Conservation (phyloP, 768 basidiomycete genomes). For the Chalciporus sphaerocephalus region DNA sequence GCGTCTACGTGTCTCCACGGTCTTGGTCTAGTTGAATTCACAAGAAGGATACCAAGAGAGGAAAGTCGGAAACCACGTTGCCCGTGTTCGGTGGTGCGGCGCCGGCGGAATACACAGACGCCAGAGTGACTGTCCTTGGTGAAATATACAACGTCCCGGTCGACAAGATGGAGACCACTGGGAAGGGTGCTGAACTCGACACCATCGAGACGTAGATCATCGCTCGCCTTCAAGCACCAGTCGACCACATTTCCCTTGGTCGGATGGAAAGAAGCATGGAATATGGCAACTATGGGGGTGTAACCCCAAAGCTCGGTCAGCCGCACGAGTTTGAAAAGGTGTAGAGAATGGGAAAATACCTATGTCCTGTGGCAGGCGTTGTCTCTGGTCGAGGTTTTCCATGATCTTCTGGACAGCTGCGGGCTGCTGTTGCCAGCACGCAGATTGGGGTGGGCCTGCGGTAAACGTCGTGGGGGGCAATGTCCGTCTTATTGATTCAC, state of each 20-base stretch:
- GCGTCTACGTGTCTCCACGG: conserved; percentile 70
- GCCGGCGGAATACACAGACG: conserved; percentile 69
- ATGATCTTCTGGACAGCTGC: conserved; percentile 20
- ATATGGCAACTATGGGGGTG: conserved; percentile 60
- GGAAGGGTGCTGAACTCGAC: conserved; percentile 81
- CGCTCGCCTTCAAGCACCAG: conserved; percentile 69
- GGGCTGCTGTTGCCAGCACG: conserved; percentile 21
- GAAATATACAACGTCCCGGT: conserved; percentile 80
- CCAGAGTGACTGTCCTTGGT: conserved; percentile 65
- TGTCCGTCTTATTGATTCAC: conserved; percentile 8
- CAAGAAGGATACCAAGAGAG: conserved; percentile 71
- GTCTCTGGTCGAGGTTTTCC: conserved; percentile 29
- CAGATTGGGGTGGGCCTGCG: conserved; percentile 14
- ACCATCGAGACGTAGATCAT: conserved; percentile 62
- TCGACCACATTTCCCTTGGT: conserved; percentile 77
- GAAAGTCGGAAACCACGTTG: conserved; percentile 79
- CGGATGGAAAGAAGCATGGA: conserved; percentile 81
- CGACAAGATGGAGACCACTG: conserved; percentile 76
- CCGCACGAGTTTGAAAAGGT: not conserved
- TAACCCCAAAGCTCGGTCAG: not conserved
- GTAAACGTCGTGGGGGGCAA: conserved; percentile 22
- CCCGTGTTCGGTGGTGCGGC: conserved; percentile 62
- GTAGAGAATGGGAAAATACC: conserved; percentile 32
- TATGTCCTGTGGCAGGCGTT: conserved; percentile 49
- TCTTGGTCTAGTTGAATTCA: conserved; percentile 58